A percentile compares a stretch with the other conserved stretches of the same genome.
phyloP scores from a whole-genome alignment of 1,284 basidiomycete genomes.

The Tylopilus sp. region DNA sequence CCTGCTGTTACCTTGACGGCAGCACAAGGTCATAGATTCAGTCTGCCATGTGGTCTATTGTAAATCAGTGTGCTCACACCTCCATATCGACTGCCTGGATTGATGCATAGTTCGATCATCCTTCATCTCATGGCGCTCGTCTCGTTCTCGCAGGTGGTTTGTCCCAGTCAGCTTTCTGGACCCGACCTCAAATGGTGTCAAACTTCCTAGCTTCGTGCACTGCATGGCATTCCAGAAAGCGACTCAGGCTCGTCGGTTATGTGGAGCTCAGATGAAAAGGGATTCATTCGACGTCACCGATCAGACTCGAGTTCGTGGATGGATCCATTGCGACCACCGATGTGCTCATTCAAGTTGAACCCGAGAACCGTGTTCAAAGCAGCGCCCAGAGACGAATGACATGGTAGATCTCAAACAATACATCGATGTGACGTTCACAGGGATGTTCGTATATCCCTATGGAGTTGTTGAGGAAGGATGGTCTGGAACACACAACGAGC shows the following conservation, averaged over 20 bases:
- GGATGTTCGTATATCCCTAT: constrained; percentile 17
- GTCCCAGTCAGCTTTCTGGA: no score
- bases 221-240: no score
- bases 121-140: not conserved
- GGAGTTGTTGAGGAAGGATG: constrained; percentile 10
- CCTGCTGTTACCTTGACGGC: no score
- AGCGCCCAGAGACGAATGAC: constrained; percentile 5
- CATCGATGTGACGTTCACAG: constrained; percentile 18
- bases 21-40: no score
- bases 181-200: no score
- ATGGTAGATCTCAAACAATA: constrained; percentile 12
- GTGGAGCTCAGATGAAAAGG: no score
- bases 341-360: constrained; percentile 14
- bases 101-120: not conserved
- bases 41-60: no score
- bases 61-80: no score
- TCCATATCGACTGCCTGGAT: not conserved
- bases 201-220: no score
- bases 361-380: constrained; percentile 19
- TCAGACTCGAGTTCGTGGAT: no score
- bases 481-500: constrained; percentile 8
- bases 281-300: no score
- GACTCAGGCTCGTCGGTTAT: no score
- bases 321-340: constrained; percentile 15
- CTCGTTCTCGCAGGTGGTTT: not conserved